Evolutionary conservation across 345 rosid species (phyloP), one percentile per base, ranked within the genome.

Genomic region (Cardamine chenopodiifolia): DNA sequence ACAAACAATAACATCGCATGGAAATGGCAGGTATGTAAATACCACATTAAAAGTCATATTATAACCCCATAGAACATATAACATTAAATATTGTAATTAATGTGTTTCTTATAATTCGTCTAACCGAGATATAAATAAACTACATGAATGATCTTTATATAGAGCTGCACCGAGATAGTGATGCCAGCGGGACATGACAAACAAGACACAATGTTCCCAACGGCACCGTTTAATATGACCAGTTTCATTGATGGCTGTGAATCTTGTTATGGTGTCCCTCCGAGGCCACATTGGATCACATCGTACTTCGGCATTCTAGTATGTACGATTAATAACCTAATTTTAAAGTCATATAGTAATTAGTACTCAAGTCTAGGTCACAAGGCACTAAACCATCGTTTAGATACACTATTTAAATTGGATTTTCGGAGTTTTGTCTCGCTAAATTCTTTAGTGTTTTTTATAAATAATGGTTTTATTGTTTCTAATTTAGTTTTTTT

Each of bases 261-360:
- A 44, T 62, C 72, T 26, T 7, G 18, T 15, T 89, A 80, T 65
- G 90, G 93, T 20, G 84, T 91, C 75, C 49, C 61, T 22, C 91
- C 97, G 52, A 81, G 80, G 53, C 93, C 91, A 69, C 91, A 88
- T 50, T 91, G 95, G 97, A 52, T 83, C 76, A 81, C 91, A 13
- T 81, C 92, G 14, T 82, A 86, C 47, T 88, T 77, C 14, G 87
- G 87, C 29, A 80, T 86, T 57, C 82, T 71, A 63, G 89, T 68
- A 37, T 39, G 13, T 63, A 56, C 10, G 13, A 17, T 32, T 77
- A 72, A 74, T 32, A 45, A 54, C 22, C 13, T 11, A 6, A 19
- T 32, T 37, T 17, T 9, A 7, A 44, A 63, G n/a, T 26, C 23
- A 26, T 8, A 54, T 56, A 9, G 3, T 25, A 25, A 25, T 1